These are phyloP conservation scores for Albizia julibrissin DNA, from an alignment of 306 rosid species.

Conservation along the genomic window DNA sequence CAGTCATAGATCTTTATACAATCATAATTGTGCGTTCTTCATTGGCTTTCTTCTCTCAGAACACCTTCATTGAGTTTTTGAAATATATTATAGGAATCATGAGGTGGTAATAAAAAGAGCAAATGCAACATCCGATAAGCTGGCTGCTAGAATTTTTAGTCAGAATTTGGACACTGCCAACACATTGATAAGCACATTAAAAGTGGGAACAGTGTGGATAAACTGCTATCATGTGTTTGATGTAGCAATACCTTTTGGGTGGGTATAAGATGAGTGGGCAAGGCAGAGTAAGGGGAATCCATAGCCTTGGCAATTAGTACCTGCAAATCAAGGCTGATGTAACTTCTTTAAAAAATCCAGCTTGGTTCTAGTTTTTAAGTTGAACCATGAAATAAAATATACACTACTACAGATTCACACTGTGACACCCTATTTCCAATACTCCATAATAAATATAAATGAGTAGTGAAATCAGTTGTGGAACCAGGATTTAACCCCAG, in stretches of 20 bases:
- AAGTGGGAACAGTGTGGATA: conserved; percentile 73
- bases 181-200: conserved; percentile 59
- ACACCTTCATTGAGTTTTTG: not conserved
- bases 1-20: not conserved
- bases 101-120: conserved; percentile 73
- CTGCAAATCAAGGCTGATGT: conserved; percentile 86
- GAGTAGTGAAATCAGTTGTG: too few species aligned
- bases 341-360: conserved; percentile 63
- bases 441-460: too few species aligned
- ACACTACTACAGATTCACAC: too few species aligned
- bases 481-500: too few species aligned
- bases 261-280: conserved; percentile 87
- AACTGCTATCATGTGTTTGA: conserved; percentile 80
- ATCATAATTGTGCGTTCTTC: conserved; percentile 10
- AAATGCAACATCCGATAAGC: conserved; percentile 61
- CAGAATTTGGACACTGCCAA: conserved; percentile 58
- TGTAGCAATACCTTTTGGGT: conserved; percentile 86
- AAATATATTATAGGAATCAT: conserved; percentile 49
- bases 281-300: conserved; percentile 76
- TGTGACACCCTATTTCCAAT: too few species aligned
- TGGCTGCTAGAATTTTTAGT: conserved; percentile 86
- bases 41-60: not conserved
- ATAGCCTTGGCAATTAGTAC: conserved; percentile 64
- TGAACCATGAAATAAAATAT: too few species aligned
- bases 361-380: conserved; percentile 61